Evolutionary conservation across 768 basidiomycete species (phyloP), one percentile per base, ranked within the genome.

Genomic region (Cubamyces lactineus): DNA sequence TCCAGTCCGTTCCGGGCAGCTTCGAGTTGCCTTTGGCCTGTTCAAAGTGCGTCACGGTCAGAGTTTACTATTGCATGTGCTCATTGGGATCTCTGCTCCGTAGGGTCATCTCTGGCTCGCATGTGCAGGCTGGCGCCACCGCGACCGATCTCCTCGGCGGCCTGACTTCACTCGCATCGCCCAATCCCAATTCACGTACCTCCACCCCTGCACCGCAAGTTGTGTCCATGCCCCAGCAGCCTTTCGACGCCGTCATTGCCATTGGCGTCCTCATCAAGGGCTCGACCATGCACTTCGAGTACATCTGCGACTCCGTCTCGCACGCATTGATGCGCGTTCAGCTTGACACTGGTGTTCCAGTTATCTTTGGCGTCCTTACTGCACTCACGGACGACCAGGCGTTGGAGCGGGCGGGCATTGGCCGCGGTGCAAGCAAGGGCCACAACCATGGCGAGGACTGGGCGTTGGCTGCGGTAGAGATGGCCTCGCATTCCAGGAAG

Each of bases 371-470:
- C 43, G 94, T 99, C 26, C 77, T 99, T 72, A 99, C 96, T 19
- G 92, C 87, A 47, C 82, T 98, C 66, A 89, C 80, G 46, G 97
- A 98, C 57, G 92, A 96, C 66, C 97, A 99, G 77, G 97, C 97
- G 23, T 75, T 98, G 69, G 91, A 96, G 70, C 79, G 97, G 62
- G 93, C 97, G n/a, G 97, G 97, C 4, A 75, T 99, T 47, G 92
- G 89, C 19, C 76, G 79, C 58, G 87, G 84, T 13, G 79, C 72
- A 54, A 77, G 81, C 62, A 88, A 88, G 70, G 94, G 94, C 2
- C 97, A 98, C 71, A 98, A 98, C 76, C 96, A 99, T 71, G 96
- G 96, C 17, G 93, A 95, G 74, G 96, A 98, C 68, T 99, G 96
- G 96, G 96, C 91, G n/a, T 72, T 88, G 41, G 96, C 96, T 3